Evolutionary conservation across 1,284 basidiomycete genomes (phyloP).

Genomic region (Puccinia polysora): DNA sequence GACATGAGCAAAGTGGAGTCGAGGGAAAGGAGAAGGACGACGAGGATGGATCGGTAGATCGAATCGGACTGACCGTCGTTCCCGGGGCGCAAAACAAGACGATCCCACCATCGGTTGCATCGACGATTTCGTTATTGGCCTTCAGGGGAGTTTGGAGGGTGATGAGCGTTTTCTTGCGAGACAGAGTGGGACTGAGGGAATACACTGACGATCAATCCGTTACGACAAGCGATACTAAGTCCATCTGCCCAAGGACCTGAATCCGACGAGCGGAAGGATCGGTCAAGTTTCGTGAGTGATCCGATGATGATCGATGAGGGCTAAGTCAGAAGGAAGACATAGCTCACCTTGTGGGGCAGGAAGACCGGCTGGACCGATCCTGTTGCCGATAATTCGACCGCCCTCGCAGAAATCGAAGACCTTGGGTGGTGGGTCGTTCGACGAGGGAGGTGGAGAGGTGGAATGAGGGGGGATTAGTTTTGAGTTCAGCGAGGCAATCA

Average conservation of each 20-base stretch:
- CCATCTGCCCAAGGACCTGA: constrained; percentile 43
- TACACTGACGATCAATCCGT: constrained; percentile 34
- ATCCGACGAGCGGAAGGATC: neutral
- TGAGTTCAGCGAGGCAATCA: too few species aligned
- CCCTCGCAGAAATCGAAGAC: constrained; percentile 35
- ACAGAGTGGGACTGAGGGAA: neutral
- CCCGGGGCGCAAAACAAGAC: constrained; percentile 43
- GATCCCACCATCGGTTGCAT: constrained; percentile 42
- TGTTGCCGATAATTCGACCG: constrained; percentile 35
- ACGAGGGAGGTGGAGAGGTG: neutral
- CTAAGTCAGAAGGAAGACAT: too few species aligned
- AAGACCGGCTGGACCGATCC: constrained; percentile 32
- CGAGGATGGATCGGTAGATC: neutral
- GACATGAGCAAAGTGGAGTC: neutral
- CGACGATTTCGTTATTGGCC: constrained; percentile 43
- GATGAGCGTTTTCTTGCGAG: constrained; percentile 1
- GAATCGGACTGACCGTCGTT: constrained; percentile 19
- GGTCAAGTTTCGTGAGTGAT: neutral
- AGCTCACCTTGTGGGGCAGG: constrained; percentile 31
- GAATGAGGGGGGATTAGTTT: too few species aligned
- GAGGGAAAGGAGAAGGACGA: neutral
- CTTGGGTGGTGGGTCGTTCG: neutral
- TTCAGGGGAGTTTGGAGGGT: neutral
- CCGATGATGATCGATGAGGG: neutral
- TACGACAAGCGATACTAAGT: constrained; percentile 39